Base-by-base conservation (phyloP, 495 filamentous ascomycete genomes). In the Trichoderma gamsii region DNA sequence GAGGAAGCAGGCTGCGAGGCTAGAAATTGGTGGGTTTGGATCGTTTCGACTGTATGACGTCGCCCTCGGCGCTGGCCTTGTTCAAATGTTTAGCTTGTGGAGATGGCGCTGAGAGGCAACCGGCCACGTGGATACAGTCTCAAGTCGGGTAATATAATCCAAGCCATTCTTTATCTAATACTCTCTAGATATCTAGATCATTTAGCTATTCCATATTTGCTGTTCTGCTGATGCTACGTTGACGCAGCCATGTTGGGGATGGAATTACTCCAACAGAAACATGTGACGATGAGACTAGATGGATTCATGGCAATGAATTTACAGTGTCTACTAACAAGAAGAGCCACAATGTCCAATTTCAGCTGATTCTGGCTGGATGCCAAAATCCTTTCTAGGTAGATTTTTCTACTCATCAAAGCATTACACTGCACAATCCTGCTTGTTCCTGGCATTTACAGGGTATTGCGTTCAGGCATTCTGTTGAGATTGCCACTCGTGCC, bases 11-110 rank as follows among this genome's bases (percentile, higher is more conserved):
- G 8, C 49, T 38, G 7, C 25, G 27, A 61, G 56, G 56, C 56
- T 61, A 29, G 56, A 61, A 21, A 27, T 4, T 61, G 2, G 27
- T 23, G 23, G 23, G 11, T 3, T 32, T 23, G 0, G 16, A 61
- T 32, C 27, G 56, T 11, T 32, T 23, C 23, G 16, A 61, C 15
- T 61, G 56, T 56, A 61, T 61, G 56, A 61, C 56, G 56, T 61
- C 56, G 56, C 27, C 56, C 13, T 32, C 16, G 4, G 6, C 23
- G 56, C 23, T 18, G 25, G 49, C 49, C 8, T 18, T 46, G 43
- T 4, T 16, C 5, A 46, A 11, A 29, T 29, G 4, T 4, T 29
- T n/a, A 25, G 8, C 56, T 61, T 6, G 56, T 61, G 56, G 56
- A 13, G 56, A 29, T 32, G 9, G 8, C 18, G 18, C 49, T 9